phyloP scores from a whole-genome alignment of 2,329 filamentous ascomycete species.

The Herpomyces periplanetae region DNA sequence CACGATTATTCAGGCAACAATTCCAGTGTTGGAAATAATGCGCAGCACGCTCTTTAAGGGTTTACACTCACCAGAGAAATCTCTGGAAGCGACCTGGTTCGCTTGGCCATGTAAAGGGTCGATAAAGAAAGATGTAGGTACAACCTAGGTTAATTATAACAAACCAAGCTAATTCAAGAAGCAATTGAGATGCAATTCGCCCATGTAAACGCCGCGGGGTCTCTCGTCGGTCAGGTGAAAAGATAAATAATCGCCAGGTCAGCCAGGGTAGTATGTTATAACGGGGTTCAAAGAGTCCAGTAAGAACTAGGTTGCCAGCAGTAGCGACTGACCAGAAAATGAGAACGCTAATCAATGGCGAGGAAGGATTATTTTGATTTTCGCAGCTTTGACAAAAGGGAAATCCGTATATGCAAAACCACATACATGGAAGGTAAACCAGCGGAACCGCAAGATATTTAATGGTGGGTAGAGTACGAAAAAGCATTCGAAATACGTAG shows the following conservation, averaged over 20 bases:
- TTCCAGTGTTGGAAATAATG: too few species aligned
- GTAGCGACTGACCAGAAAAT: slow-evolving; percentile 26
- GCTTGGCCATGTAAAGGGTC: slow-evolving; percentile 24
- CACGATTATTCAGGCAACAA: too few species aligned
- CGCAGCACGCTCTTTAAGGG: too few species aligned
- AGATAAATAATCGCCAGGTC: slow-evolving; percentile 50
- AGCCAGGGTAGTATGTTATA: slow-evolving; percentile 92
- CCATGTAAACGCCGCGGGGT: slow-evolving; percentile 1
- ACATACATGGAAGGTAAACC: slow-evolving; percentile 30
- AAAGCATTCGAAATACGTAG: slow-evolving; percentile 57
- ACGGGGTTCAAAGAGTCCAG: slow-evolving; percentile 65
- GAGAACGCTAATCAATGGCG: slow-evolving; percentile 12
- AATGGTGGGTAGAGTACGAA: slow-evolving; percentile 17
- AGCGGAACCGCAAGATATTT: slow-evolving; percentile 24
- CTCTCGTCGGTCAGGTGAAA: slow-evolving; percentile 7
- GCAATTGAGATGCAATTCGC: slow-evolving; percentile 7
- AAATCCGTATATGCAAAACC: slow-evolving; percentile 24
- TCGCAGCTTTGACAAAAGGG: too few species aligned
- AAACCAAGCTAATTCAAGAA: slow-evolving; percentile 29
- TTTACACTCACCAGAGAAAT: slow-evolving; percentile 81
- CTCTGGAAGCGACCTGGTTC: slow-evolving; percentile 21
- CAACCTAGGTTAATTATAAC: slow-evolving; percentile 20
- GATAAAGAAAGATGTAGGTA: slow-evolving; percentile 26
- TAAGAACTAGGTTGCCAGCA: slow-evolving; percentile 37
- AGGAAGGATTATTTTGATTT: too few species aligned